A percentile compares a stretch with the other conserved stretches of the same genome.
Evolutionary conservation across 768 basidiomycete genomes (phyloP).

Genomic region (Panellus pusillus): DNA sequence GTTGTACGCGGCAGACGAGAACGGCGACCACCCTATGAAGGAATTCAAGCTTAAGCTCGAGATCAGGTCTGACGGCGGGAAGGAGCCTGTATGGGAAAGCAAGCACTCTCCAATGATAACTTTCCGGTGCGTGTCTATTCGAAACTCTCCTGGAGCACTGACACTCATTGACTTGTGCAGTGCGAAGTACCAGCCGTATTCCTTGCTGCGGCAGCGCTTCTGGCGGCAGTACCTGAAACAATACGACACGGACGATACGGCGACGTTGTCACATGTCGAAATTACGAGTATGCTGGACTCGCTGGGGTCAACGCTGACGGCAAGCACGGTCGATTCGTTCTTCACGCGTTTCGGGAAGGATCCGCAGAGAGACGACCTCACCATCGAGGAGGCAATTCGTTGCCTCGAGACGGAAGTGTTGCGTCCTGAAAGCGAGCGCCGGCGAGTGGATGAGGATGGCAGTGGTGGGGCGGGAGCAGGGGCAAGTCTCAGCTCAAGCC

Average conservation of each 20-base stretch:
- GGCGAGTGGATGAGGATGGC: constrained; percentile 55
- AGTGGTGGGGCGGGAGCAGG: constrained; percentile 33
- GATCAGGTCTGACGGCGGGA: constrained; percentile 38
- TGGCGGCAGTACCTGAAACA: constrained; percentile 88
- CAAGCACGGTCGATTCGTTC: constrained; percentile 77
- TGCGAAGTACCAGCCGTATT: constrained; percentile 95
- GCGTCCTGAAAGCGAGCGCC: constrained; percentile 71
- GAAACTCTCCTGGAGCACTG: background rate
- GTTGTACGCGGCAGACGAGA: constrained; percentile 52
- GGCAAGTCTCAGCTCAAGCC: constrained; percentile 43
- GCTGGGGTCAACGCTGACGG: constrained; percentile 87
- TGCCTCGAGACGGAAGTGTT: constrained; percentile 86
- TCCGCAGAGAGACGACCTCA: constrained; percentile 68
- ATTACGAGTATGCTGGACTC: constrained; percentile 96
- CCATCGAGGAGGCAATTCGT: constrained; percentile 74
- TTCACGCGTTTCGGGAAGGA: constrained; percentile 70
- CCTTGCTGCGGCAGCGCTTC: constrained; percentile 84
- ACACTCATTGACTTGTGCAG: constrained; percentile 35
- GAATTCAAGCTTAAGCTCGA: constrained; percentile 66
- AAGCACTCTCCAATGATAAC: constrained; percentile 69
- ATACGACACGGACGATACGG: constrained; percentile 87
- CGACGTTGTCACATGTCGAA: constrained; percentile 76
- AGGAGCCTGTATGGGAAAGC: constrained; percentile 66
- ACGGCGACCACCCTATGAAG: constrained; percentile 66
- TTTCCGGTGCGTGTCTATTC: constrained; percentile 51